These are phyloP conservation scores for Agaricus bisporus DNA, from an alignment of 768 basidiomycete genomes.

Conservation along the genomic window DNA sequence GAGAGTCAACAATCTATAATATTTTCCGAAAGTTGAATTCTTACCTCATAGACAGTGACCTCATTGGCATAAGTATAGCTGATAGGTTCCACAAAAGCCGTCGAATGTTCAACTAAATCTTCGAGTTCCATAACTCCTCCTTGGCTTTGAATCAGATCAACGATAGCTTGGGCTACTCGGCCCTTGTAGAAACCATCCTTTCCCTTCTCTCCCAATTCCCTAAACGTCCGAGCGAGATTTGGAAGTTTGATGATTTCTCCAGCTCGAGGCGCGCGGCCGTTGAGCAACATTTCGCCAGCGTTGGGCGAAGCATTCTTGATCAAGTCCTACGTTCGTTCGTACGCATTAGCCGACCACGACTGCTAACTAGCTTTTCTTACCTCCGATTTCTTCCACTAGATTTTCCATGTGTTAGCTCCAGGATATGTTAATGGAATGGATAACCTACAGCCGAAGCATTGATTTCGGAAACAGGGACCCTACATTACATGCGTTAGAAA, in stretches of 20 bases:
- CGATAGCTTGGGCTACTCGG: constrained; percentile 81
- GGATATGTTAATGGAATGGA: neutral
- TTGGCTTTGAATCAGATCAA: constrained; percentile 75
- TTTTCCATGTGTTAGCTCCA: neutral
- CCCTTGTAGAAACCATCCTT: constrained; percentile 95
- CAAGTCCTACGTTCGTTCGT: constrained; percentile 33
- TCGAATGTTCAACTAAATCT: constrained; percentile 83
- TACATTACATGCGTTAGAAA: constrained; percentile 20
- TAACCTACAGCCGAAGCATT: constrained; percentile 47
- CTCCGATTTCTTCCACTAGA: constrained; percentile 56
- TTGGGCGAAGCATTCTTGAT: constrained; percentile 84
- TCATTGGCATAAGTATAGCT: constrained; percentile 82
- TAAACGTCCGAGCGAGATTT: constrained; percentile 80
- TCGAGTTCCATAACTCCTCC: constrained; percentile 93
- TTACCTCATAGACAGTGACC: constrained; percentile 87
- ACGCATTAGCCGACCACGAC: neutral
- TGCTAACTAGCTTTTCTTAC: constrained; percentile 16
- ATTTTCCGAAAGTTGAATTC: neutral
- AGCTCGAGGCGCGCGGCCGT: constrained; percentile 77
- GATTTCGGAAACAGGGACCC: constrained; percentile 85
- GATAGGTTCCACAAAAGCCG: constrained; percentile 84
- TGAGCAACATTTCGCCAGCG: constrained; percentile 78
- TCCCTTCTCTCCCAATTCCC: constrained; percentile 70
- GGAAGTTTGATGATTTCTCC: constrained; percentile 83
- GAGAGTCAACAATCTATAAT: constrained; percentile 4